Evolutionary conservation across 495 filamentous ascomycete species (phyloP).

Genomic region (Aspergillus hancockii): DNA sequence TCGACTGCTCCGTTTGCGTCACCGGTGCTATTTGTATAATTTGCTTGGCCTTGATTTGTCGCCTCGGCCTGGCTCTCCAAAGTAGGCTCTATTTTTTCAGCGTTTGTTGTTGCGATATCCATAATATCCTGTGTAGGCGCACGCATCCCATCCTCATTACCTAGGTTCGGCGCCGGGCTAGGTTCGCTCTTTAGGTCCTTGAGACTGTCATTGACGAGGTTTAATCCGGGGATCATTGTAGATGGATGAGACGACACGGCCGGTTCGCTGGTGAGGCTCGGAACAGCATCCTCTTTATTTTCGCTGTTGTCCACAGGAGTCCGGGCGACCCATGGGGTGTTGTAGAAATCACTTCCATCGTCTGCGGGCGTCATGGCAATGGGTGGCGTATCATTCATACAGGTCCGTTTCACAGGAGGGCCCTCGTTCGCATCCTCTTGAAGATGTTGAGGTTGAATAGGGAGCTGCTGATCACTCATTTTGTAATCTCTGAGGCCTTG

Average conservation of each 20-base stretch:
- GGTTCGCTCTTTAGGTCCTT: slow-evolving; percentile 19
- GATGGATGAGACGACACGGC: slow-evolving; percentile 17
- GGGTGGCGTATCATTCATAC: slow-evolving; percentile 37
- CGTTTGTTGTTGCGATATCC: slow-evolving; percentile 5
- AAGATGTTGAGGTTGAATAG: slow-evolving; percentile 30
- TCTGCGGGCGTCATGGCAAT: slow-evolving; percentile 36
- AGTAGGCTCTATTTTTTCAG: slow-evolving; percentile 10
- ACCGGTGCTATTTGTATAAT: background rate
- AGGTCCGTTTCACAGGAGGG: slow-evolving; percentile 25
- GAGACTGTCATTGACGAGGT: slow-evolving; percentile 33
- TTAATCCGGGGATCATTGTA: slow-evolving; percentile 42
- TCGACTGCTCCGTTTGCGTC: background rate
- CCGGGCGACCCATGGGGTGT: slow-evolving; percentile 35
- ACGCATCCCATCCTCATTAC: slow-evolving; percentile 8
- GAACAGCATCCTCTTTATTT: slow-evolving; percentile 4
- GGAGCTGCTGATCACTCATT: slow-evolving; percentile 51
- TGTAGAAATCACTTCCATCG: slow-evolving; percentile 46
- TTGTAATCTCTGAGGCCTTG: slow-evolving; percentile 15
- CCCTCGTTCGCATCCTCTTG: slow-evolving; percentile 20
- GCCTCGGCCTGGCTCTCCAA: slow-evolving; percentile 3
- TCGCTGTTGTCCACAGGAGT: slow-evolving; percentile 21
- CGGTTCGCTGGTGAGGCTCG: slow-evolving; percentile 10
- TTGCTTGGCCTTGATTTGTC: slow-evolving; percentile 8
- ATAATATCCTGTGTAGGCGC: background rate
- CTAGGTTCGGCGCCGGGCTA: slow-evolving; percentile 12